phyloP scores from a whole-genome alignment of 2,329 filamentous ascomycete species.

The Trichoderma sp. region DNA sequence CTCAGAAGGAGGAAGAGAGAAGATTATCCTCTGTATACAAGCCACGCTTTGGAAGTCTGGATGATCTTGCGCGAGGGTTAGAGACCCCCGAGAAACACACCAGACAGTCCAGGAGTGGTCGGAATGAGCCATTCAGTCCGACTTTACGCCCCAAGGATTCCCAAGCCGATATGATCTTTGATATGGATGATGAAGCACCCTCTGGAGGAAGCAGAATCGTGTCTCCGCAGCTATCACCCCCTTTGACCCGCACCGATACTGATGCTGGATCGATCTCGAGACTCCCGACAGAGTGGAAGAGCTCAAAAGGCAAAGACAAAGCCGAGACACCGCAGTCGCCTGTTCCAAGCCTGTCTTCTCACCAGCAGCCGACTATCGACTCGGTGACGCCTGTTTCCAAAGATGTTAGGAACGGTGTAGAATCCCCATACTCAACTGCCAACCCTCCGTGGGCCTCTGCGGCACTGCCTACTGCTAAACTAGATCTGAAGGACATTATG shows the following conservation, averaged over 20 bases:
- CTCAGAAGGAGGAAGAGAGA: constrained; percentile 63
- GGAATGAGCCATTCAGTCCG: constrained; percentile 63
- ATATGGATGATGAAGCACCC: constrained; percentile 79
- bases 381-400: not conserved
- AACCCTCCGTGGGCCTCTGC: constrained; percentile 51
- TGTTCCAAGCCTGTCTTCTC: constrained; percentile 21
- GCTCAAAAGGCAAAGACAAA: constrained; percentile 29
- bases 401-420: not conserved
- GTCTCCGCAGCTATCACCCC: constrained; percentile 26
- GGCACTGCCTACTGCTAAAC: constrained; percentile 57
- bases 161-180: constrained; percentile 78
- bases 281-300: constrained; percentile 32
- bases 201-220: constrained; percentile 32
- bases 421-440: constrained; percentile 20
- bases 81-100: constrained; percentile 46
- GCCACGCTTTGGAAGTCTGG: constrained; percentile 60
- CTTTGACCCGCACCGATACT: constrained; percentile 25
- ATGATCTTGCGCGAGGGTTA: constrained; percentile 52
- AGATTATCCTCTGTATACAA: constrained; percentile 60
- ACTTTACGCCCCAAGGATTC: constrained; percentile 67
- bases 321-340: constrained; percentile 22
- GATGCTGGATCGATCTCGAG: constrained; percentile 32
- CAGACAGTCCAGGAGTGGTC: constrained; percentile 45
- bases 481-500: constrained; percentile 78
- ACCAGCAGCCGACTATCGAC: not conserved